Base-by-base conservation (phyloP, 1,284 basidiomycete species). In the Calocybe gambosa region DNA sequence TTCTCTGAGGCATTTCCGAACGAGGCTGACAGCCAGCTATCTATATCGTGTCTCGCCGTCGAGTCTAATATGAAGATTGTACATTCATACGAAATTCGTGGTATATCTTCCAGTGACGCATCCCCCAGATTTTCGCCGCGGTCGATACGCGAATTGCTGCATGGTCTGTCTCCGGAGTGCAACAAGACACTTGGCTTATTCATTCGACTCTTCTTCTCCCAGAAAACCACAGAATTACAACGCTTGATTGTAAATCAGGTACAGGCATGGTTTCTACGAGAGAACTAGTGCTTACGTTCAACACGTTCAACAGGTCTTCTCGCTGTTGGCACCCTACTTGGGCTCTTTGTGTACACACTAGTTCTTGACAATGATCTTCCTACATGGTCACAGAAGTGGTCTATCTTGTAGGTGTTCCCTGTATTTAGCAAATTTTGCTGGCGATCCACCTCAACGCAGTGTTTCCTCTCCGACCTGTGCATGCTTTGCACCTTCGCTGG, bases 21-120 rank as follows among this genome's bases (percentile, higher is more conserved):
- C 12, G 57, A 71, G 20, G 63, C 64, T 12, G 70, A 75, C 49
- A 56, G 64, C 5, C 64, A 63, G 20, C 68, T 74, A 45, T 61
- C 61, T 29, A 74, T 89, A n/a, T 71, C 75, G 36, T 79, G 74
- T 55, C 63, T 89, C 18, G 71, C 81, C 2, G 77, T 88, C 16
- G 88, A 90, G 60, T 73, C 78, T 21, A 76, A 77, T 39, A 83
- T 88, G 79, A 88, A 84, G 66, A 73, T 88, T 50, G 87, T 89
- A 62, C 62, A 82, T 72, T 34, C 29, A 34, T 19, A 19, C 20
- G 40, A 1, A 20, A 8, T 41, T 31, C 39, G 33, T 44, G 21
- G 26, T 47, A 18, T 47, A 34, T 33, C 15, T 16, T 28, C 28
- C 47, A 29, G 39, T 42, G 41, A 44, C 48, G 43, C 40, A 39